Evolutionary conservation across 805 yeast species (phyloP), one percentile per base, ranked within the genome.

Genomic region (Millerozyma miso): DNA sequence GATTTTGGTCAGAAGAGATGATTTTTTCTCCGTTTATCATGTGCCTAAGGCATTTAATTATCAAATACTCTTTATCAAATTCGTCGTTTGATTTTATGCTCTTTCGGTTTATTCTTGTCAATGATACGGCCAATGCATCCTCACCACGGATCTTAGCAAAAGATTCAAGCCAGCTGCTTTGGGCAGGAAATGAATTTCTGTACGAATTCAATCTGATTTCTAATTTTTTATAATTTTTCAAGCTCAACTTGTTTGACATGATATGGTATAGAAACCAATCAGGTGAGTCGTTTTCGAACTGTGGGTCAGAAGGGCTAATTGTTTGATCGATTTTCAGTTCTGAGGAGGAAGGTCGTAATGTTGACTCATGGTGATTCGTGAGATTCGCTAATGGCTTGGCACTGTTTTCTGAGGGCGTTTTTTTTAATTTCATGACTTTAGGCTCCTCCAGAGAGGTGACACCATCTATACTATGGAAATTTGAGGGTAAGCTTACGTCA

Each of bases 81-180:
- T 69, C 74, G 23, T 69, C 74, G 45, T 71, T 69, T 3, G 73
- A 65, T 48, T 71, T 71, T 46, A 69, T 69, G 43, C 70, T 65
- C 46, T 69, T 66, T 44, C 61, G 65, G 49, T 68, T 71, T 31
- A 69, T 58, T 33, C 71, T 54, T 3, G 65, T 53, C 18, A 71
- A 58, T 12, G 65, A 57, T 4, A 66, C 73, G 0, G 72, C 60
- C 10, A 70, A 56, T 0, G 74, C 74, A 3, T 69, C 60, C 43
- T 70, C 74, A 15, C 75, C 76, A 49, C 70, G 74, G 1, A 66
- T 64, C n/a, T 58, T 60, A n/a, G 56, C 52, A 47, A 71, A 70
- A 3, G 46, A 50, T 33, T 50, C 53, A 3, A 60, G 52, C 73
- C 74, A 70, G 13, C 41, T 40, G 8, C 44, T 37, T 12, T 56